Evolutionary conservation across 495 filamentous ascomycete species (phyloP).

Genomic region (Xylaria grammica): DNA sequence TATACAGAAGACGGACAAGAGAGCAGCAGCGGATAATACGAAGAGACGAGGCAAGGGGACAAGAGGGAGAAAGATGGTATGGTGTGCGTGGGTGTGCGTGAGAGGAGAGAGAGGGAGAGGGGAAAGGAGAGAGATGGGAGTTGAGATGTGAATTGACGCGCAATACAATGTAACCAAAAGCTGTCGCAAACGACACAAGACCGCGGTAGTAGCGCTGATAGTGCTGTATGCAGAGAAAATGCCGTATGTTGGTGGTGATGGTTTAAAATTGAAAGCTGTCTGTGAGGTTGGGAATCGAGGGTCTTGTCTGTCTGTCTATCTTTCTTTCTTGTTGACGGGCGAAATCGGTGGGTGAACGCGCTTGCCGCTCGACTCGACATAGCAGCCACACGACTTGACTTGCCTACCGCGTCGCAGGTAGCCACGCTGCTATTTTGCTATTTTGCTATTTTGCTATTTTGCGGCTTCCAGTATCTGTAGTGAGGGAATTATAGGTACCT

Average conservation of each 20-base stretch:
- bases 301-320: too few species aligned
- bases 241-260: slow-evolving; percentile 17
- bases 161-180: slow-evolving; percentile 26
- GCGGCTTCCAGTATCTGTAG: too few species aligned
- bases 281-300: not conserved
- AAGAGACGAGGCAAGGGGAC: not conserved
- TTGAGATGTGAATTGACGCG: slow-evolving; percentile 8
- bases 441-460: too few species aligned
- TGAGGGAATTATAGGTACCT: too few species aligned
- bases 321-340: too few species aligned
- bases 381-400: not conserved
- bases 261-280: slow-evolving; percentile 7
- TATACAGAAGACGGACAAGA: not conserved
- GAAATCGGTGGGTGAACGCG: too few species aligned
- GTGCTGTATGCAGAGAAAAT: slow-evolving; percentile 26
- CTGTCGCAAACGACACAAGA: slow-evolving; percentile 24
- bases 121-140: not conserved
- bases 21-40: too few species aligned
- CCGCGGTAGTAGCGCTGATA: slow-evolving; percentile 27
- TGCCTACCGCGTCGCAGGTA: not conserved
- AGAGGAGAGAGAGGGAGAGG: not conserved
- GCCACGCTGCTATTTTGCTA: too few species aligned
- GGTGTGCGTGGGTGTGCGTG: too few species aligned
- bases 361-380: not conserved
- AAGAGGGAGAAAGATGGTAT: not conserved